phyloP scores from a whole-genome alignment of 106 monocot species.

The Dioscorea alata region DNA sequence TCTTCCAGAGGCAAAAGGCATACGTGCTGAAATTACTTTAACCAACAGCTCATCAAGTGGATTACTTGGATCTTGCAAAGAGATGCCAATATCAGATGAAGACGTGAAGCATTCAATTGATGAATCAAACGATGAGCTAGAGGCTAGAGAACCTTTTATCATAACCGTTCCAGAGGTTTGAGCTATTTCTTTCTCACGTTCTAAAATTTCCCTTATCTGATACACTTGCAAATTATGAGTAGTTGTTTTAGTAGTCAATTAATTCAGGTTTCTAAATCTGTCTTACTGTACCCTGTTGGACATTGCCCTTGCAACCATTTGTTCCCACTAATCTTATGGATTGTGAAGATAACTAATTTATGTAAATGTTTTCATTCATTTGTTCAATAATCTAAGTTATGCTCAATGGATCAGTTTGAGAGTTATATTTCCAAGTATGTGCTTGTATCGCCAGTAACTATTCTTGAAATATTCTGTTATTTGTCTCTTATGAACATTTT shows the following conservation, averaged over 20 bases:
- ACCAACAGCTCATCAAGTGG: conserved; percentile 19
- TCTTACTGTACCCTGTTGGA: too few relatives aligned
- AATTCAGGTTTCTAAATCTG: too few relatives aligned
- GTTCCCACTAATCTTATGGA: too few relatives aligned
- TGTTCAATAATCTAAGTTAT: too few relatives aligned
- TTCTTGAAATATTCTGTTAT: background rate
- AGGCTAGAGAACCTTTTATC: conserved; percentile 40
- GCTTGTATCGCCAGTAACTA: background rate
- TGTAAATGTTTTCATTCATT: too few relatives aligned
- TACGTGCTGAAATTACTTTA: conserved; percentile 67
- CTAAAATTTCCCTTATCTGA: too few relatives aligned
- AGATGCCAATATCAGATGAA: conserved; percentile 30
- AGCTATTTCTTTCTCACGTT: too few relatives aligned
- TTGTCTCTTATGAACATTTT: background rate
- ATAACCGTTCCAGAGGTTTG: conserved; percentile 66
- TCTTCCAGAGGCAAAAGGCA: conserved; percentile 49
- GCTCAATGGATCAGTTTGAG: background rate
- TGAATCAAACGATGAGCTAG: conserved; percentile 38
- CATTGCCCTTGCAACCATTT: too few relatives aligned
- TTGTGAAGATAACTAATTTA: too few relatives aligned
- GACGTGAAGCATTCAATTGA: conserved; percentile 27
- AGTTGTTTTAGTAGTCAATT: too few relatives aligned
- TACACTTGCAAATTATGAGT: too few relatives aligned
- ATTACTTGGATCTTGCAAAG: conserved; percentile 34
- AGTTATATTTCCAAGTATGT: background rate